A percentile compares a stretch with the other conserved stretches of the same genome.
These are phyloP conservation scores for Aspergillus proliferans DNA, from an alignment of 2,329 filamentous ascomycete genomes.

Conservation along the genomic window DNA sequence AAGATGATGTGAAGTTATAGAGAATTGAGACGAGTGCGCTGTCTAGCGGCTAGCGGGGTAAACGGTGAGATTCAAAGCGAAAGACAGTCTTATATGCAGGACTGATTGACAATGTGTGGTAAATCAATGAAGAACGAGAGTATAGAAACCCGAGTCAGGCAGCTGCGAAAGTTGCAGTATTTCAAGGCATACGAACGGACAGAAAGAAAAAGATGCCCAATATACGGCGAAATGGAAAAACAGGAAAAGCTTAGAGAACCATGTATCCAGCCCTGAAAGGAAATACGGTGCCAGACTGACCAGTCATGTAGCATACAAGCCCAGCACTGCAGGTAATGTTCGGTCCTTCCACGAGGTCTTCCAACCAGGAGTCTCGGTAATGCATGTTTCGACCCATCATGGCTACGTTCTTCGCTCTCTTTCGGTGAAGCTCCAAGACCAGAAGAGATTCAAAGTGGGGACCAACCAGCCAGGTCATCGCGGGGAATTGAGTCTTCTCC, in stretches of 20 bases:
- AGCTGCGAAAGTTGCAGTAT: slow-evolving; percentile 4
- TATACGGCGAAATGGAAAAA: neutral
- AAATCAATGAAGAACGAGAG: neutral
- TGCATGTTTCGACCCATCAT: slow-evolving; percentile 7
- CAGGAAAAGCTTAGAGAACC: neutral
- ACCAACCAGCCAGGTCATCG: slow-evolving; percentile 18
- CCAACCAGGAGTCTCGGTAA: no score
- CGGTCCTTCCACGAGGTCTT: neutral
- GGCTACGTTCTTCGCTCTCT: slow-evolving; percentile 5
- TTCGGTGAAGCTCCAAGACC: slow-evolving; percentile 16
- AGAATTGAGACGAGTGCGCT: neutral
- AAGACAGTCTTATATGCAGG: neutral
- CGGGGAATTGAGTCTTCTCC: slow-evolving; percentile 11
- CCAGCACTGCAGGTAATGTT: neutral
- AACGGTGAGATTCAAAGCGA: neutral
- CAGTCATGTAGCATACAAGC: slow-evolving; percentile 4
- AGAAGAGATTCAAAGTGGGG: slow-evolving; percentile 7
- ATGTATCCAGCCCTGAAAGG: slow-evolving; percentile 4
- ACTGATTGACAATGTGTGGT: neutral
- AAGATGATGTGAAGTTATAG: neutral
- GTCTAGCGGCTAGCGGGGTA: neutral
- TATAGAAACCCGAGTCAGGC: slow-evolving; percentile 1
- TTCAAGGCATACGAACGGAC: slow-evolving; percentile 6
- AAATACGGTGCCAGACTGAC: slow-evolving; percentile 4
- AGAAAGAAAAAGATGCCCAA: neutral